Evolutionary conservation across 208 protist species (phyloP).

Genomic region (Trypanosoma avium): DNA sequence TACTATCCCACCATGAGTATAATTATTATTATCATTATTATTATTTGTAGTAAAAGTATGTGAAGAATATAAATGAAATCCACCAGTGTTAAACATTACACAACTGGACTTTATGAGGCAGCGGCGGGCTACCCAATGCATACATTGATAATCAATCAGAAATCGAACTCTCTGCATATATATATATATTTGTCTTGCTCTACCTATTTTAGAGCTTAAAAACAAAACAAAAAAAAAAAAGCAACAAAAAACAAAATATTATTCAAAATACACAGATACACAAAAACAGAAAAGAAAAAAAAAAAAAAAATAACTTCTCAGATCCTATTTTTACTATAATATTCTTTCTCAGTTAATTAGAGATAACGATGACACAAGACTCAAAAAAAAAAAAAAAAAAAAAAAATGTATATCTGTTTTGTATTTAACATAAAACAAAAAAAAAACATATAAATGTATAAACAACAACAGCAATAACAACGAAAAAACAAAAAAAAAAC

Average conservation of each 20-base stretch:
- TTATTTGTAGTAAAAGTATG: background rate
- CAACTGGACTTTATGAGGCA: background rate
- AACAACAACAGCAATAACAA: background rate
- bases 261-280: too few species aligned
- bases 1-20: background rate
- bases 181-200: background rate
- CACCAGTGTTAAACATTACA: background rate
- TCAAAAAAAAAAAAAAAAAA: background rate
- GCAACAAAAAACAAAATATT: background rate
- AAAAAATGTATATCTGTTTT: too few species aligned
- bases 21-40: background rate
- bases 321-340: background rate
- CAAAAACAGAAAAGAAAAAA: conserved; percentile 6
- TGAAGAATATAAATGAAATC: background rate
- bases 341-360: background rate
- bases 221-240: conserved; percentile 12
- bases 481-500: too few species aligned
- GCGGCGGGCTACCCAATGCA: background rate
- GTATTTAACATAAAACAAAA: background rate
- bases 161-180: conserved; percentile 8
- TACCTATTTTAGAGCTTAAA: background rate
- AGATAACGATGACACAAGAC: background rate
- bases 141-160: background rate
- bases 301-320: conserved; percentile 1
- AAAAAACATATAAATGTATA: background rate